Conservation (phyloP, 345 rosid species). For the Camelina hispida region DNA sequence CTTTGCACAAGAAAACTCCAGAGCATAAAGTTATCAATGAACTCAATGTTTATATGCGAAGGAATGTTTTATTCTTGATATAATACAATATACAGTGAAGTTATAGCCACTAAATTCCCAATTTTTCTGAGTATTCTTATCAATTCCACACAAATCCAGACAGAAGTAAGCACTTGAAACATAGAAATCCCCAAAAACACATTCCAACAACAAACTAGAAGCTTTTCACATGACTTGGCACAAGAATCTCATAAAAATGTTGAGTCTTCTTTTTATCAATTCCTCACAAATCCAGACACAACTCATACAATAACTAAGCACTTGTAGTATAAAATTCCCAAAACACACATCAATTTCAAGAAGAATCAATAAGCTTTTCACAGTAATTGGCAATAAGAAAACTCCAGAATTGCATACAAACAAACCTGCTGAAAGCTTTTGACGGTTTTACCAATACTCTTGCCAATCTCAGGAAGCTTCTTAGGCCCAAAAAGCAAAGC, state of each 20-base stretch:
- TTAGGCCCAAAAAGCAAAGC: constrained; percentile 95
- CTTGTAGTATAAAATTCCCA: background rate
- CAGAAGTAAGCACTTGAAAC: background rate
- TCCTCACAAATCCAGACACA: background rate
- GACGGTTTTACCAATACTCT: constrained; percentile 90
- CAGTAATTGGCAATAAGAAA: background rate
- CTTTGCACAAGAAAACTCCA: background rate
- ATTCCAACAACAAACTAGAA: background rate
- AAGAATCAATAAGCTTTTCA: background rate
- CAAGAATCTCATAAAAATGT: background rate
- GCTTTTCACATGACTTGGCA: background rate
- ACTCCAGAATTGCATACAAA: constrained; percentile 23
- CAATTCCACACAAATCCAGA: background rate
- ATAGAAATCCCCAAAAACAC: background rate
- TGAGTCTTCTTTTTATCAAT: background rate
- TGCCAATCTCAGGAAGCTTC: constrained; percentile 94
- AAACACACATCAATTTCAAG: background rate
- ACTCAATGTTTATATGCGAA: background rate
- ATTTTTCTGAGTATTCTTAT: background rate
- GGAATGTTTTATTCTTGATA: background rate
- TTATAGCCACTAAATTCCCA: background rate
- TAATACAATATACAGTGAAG: background rate
- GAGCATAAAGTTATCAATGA: background rate
- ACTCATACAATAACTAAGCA: background rate
- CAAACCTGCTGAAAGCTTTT: constrained; percentile 97